Conservation (phyloP, 2,329 filamentous ascomycete species). For the Colletotrichum caudatum region DNA sequence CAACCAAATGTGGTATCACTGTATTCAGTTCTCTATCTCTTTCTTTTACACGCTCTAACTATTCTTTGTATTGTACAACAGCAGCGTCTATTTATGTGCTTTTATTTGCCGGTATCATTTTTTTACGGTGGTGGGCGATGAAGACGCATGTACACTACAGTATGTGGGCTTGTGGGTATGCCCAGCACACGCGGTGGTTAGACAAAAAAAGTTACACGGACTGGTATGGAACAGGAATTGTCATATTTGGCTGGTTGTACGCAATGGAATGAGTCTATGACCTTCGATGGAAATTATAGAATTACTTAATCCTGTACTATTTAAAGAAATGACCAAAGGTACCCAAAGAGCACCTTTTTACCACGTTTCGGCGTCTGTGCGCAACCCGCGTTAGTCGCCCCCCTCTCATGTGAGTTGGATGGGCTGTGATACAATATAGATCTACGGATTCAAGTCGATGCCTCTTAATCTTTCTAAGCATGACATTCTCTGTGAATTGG, state of each 20-base stretch:
- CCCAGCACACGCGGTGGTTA: not conserved
- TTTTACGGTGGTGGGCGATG: not conserved
- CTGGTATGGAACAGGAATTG: not conserved
- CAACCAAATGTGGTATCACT: not conserved
- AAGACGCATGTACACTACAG: slow-evolving; percentile 1
- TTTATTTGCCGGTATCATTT: not conserved
- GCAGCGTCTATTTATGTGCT: not conserved
- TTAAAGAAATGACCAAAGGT: not conserved
- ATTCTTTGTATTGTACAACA: not conserved
- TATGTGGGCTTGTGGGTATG: not conserved
- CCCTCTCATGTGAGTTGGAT: too few relatives aligned
- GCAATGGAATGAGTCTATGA: not conserved
- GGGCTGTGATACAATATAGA: not conserved
- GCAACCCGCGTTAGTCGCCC: not conserved
- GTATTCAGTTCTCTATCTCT: too few relatives aligned
- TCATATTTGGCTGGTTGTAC: not conserved
- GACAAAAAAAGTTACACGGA: not conserved
- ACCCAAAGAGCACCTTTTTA: too few relatives aligned
- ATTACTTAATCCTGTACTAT: slow-evolving; percentile 5
- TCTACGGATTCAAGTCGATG: not conserved
- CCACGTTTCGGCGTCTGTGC: too few relatives aligned
- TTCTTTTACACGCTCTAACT: not conserved
- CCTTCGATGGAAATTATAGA: slow-evolving; percentile 1
- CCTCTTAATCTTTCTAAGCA: not conserved
- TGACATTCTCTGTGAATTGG: not conserved